phyloP scores from a whole-genome alignment of 2,329 filamentous ascomycete species.

The Didymella sp. region DNA sequence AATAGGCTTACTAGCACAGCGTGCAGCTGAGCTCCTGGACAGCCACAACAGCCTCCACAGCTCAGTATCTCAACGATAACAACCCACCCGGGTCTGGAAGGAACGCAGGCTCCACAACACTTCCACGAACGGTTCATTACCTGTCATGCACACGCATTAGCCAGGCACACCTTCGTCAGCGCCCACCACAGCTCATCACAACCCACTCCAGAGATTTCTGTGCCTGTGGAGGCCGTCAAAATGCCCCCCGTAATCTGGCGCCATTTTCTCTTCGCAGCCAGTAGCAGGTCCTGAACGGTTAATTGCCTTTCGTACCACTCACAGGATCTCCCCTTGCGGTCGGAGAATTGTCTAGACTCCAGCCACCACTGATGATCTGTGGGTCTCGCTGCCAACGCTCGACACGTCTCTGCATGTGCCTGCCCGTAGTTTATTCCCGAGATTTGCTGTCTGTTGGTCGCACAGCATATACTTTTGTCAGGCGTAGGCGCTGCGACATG shows the following conservation, averaged over 20 bases:
- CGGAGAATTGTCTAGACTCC: constrained; percentile 22
- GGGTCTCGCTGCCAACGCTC: constrained; percentile 12
- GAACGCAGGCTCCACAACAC: constrained; percentile 10
- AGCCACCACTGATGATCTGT: constrained; percentile 12
- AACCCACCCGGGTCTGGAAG: constrained; percentile 8
- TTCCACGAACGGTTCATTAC: constrained; percentile 10
- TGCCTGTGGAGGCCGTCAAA: constrained; percentile 1
- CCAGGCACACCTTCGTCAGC: constrained; percentile 16
- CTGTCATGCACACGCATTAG: constrained; percentile 17
- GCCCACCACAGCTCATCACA: constrained; percentile 11
- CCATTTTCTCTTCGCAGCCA: constrained; percentile 6
- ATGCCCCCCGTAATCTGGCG: constrained; percentile 7
- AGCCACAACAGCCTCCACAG: constrained; percentile 9
- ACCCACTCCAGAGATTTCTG: constrained; percentile 1
- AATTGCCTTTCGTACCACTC: constrained; percentile 10
- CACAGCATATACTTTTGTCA: constrained; percentile 13
- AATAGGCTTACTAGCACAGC: neutral
- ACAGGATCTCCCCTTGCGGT: constrained; percentile 15
- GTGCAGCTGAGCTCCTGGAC: constrained; percentile 7
- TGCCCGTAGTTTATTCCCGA: constrained; percentile 9
- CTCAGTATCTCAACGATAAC: constrained; percentile 9
- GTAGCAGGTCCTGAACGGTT: neutral
- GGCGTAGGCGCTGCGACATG: constrained; percentile 9
- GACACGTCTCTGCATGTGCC: constrained; percentile 9
- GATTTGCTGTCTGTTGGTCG: constrained; percentile 6